These are phyloP conservation scores for Monosporascus sp. DNA, from an alignment of 2,329 filamentous ascomycete genomes.

Conservation along the genomic window DNA sequence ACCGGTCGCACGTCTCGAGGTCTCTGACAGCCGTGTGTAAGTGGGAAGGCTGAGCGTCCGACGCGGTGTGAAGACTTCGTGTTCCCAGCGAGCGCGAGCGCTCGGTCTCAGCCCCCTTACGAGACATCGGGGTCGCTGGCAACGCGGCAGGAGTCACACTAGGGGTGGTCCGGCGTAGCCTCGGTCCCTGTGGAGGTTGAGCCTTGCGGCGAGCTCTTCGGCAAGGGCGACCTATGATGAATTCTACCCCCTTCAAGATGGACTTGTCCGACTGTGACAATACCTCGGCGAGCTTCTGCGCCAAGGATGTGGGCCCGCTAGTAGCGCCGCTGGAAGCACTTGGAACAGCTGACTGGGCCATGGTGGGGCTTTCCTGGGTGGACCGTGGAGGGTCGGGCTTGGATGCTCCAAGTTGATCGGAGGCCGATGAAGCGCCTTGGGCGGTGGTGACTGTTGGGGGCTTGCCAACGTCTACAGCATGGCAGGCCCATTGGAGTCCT, in stretches of 20 bases:
- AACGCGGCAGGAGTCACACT: neutral
- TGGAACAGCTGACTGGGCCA: neutral
- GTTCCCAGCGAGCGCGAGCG: no score
- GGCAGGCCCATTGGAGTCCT: no score
- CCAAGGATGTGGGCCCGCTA: neutral
- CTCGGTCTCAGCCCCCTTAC: no score
- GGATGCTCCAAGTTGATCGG: neutral
- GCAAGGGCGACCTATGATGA: neutral
- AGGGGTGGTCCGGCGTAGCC: neutral
- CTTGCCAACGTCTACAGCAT: no score
- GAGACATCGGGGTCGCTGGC: neutral
- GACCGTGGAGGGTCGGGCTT: no score
- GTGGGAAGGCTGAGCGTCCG: no score
- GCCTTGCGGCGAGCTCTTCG: neutral
- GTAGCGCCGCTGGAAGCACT: neutral
- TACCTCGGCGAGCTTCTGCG: neutral
- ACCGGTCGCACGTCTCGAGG: no score
- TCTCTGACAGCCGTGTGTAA: no score
- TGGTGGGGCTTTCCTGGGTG: neutral
- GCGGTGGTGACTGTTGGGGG: no score
- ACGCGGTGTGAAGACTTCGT: no score
- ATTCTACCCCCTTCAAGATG: neutral
- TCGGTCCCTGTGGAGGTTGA: neutral
- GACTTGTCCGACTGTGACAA: neutral
- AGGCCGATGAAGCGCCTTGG: neutral